Conservation (phyloP, 2,329 filamentous ascomycete genomes). For the Diaporthe longicolla region DNA sequence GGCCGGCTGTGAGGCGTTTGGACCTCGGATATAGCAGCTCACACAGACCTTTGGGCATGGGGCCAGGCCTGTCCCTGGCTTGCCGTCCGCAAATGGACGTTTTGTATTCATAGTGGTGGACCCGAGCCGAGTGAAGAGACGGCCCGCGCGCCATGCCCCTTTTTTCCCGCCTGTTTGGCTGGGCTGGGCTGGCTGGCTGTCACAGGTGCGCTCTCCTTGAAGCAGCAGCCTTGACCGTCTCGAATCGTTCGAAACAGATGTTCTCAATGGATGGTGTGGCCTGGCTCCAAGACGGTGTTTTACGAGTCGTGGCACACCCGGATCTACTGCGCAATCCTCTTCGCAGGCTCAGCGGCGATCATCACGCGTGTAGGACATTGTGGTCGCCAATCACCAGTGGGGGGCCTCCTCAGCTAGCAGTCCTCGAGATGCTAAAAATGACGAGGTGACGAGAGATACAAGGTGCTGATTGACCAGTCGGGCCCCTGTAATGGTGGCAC, state of each 20-base stretch:
- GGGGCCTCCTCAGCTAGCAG: not conserved
- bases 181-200: constrained; percentile 10
- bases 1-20: not conserved
- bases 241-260: constrained; percentile 31
- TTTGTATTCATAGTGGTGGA: constrained; percentile 25
- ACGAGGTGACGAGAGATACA: constrained; percentile 17
- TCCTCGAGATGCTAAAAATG: constrained; percentile 16
- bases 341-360: constrained; percentile 21
- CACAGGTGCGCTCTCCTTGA: constrained; percentile 31
- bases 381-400: constrained; percentile 8
- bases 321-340: constrained; percentile 19
- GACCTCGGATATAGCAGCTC: constrained; percentile 30
- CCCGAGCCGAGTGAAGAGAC: constrained; percentile 31
- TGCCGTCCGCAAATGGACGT: constrained; percentile 36
- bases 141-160: constrained; percentile 36
- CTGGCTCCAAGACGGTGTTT: constrained; percentile 6
- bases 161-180: constrained; percentile 29
- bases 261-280: constrained; percentile 23
- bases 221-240: constrained; percentile 32
- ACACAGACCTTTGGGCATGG: not conserved
- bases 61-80: constrained; percentile 10
- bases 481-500: constrained; percentile 20
- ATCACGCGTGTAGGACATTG: constrained; percentile 20
- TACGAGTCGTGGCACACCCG: constrained; percentile 32
- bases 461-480: constrained; percentile 15